Percentiles rank a stretch among this genome's conserved stretches.
Evolutionary conservation across 2,329 filamentous ascomycete species (phyloP).

Genomic region (Chrysoporthe deuterocubensis): DNA sequence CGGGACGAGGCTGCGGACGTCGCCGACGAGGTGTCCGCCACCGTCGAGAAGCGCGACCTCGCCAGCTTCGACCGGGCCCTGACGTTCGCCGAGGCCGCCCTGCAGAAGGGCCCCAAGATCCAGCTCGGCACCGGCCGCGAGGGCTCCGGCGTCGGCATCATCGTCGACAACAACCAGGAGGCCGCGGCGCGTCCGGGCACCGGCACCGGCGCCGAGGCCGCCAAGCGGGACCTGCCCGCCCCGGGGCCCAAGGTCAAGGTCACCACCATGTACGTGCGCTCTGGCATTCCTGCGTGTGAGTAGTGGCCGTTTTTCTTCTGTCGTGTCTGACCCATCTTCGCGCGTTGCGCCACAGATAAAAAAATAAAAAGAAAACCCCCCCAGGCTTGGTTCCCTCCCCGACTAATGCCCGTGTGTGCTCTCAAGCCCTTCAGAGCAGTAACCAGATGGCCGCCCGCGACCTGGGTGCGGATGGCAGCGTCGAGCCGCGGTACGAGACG

Average conservation of each 20-base stretch:
- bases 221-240: constrained; percentile 30
- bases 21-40: constrained; percentile 31
- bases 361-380: not conserved
- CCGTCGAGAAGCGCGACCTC: constrained; percentile 50
- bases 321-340: not conserved
- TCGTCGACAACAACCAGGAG: constrained; percentile 38
- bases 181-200: constrained; percentile 29
- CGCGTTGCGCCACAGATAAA: not conserved
- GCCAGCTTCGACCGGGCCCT: constrained; percentile 53
- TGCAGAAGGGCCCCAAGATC: constrained; percentile 51
- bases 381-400: not conserved
- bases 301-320: constrained; percentile 27
- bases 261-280: constrained; percentile 52
- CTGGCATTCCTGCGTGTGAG: constrained; percentile 49
- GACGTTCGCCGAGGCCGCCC: constrained; percentile 49
- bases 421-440: constrained; percentile 35
- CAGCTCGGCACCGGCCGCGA: constrained; percentile 51
- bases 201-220: constrained; percentile 11
- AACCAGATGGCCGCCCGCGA: constrained; percentile 30
- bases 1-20: constrained; percentile 35
- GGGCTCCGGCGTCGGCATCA: constrained; percentile 45
- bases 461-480: constrained; percentile 18
- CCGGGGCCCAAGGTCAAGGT: constrained; percentile 47
- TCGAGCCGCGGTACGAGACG: constrained; percentile 22
- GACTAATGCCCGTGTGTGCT: constrained; percentile 6